A percentile compares a stretch with the other conserved stretches of the same genome.
phyloP scores from a whole-genome alignment of 2,329 filamentous ascomycete species.

The Graphiopsis chlorocephala region DNA sequence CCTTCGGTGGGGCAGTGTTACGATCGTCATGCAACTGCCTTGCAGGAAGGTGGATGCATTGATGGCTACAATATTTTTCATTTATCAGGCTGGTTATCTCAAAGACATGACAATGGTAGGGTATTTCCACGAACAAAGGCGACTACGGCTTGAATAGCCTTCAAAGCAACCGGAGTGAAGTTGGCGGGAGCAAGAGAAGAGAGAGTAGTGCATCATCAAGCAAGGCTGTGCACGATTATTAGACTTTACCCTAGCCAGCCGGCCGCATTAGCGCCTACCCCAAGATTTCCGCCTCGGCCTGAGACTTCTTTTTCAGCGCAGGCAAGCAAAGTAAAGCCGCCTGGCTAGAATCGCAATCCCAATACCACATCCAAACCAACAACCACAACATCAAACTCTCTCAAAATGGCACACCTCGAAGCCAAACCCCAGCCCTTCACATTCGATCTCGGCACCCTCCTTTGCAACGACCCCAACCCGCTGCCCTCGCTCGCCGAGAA shows the following conservation, averaged over 20 bases:
- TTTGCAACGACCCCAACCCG: conserved; percentile 85
- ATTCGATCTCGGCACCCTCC: conserved; percentile 85
- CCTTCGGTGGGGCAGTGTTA: conserved; percentile 2
- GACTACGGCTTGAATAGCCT: not conserved
- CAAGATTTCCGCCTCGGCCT: conserved; percentile 14
- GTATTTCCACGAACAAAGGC: not conserved
- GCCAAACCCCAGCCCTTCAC: conserved; percentile 81
- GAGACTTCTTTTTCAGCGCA: conserved; percentile 9
- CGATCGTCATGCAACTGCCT: not conserved
- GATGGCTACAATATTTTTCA: not conserved
- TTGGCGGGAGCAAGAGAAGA: not conserved
- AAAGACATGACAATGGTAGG: not conserved
- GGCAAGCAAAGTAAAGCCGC: not conserved
- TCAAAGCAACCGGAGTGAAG: not conserved
- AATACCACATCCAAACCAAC: not conserved
- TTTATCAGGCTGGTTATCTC: not conserved
- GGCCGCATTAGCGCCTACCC: conserved; percentile 2
- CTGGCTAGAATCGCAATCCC: not conserved
- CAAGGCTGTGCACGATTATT: not conserved
- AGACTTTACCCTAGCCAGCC: conserved; percentile 6
- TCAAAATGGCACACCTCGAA: conserved; percentile 38
- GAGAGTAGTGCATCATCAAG: not conserved
- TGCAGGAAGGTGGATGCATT: not conserved
- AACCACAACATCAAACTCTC: conserved; percentile 1
- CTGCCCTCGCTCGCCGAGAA: conserved; percentile 54